These are phyloP conservation scores for Cordyceps fumosorosea DNA, from an alignment of 2,329 filamentous ascomycete genomes.

Conservation along the genomic window DNA sequence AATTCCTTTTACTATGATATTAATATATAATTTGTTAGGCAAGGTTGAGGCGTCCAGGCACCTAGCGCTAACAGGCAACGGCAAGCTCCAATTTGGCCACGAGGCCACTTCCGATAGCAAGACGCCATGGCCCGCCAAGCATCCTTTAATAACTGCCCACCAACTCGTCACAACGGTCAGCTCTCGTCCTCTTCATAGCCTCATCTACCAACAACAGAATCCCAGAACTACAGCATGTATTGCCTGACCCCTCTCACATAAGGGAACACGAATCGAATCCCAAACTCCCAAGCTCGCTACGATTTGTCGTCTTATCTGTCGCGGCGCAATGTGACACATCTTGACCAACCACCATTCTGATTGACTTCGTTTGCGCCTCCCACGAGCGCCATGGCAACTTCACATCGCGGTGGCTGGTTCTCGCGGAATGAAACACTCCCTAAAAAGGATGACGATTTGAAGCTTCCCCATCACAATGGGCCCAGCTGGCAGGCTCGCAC, in stretches of 20 bases:
- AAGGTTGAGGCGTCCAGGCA: too few species aligned
- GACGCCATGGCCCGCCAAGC: not conserved
- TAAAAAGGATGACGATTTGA: slow-evolving; percentile 54
- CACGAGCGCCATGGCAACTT: slow-evolving; percentile 5
- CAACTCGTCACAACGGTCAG: too few species aligned
- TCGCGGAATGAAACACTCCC: slow-evolving; percentile 41
- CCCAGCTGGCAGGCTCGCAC: slow-evolving; percentile 37
- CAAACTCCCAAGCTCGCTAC: not conserved
- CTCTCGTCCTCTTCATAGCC: not conserved
- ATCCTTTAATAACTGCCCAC: not conserved
- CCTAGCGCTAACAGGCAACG: too few species aligned
- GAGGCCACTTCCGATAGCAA: not conserved
- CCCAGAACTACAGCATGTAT: not conserved
- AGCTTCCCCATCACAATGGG: slow-evolving; percentile 18
- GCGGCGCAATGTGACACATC: slow-evolving; percentile 3
- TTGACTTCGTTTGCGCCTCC: not conserved
- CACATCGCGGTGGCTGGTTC: slow-evolving; percentile 18
- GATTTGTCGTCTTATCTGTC: not conserved
- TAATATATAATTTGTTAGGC: too few species aligned
- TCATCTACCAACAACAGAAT: not conserved
- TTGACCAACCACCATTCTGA: not conserved
- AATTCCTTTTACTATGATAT: too few species aligned
- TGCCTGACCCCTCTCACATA: not conserved
- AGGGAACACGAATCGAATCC: not conserved
- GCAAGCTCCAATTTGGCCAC: not conserved